Percentiles rank a stretch among this genome's conserved stretches.
Conservation (phyloP, 225 moss, liverwort and hornwort genomes). For the Anthoceros angustus region DNA sequence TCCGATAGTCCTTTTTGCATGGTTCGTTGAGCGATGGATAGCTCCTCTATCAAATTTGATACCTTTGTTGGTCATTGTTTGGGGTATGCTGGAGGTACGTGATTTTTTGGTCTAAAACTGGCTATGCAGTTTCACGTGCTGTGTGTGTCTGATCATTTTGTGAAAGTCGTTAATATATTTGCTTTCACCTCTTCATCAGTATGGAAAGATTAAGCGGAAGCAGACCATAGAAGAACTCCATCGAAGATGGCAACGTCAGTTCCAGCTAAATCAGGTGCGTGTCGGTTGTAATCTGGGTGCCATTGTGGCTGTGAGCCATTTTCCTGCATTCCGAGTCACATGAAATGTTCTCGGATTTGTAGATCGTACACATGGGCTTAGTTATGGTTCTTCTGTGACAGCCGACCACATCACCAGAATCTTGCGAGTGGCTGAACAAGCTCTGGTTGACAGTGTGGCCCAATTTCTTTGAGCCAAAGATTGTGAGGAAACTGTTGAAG, state of each 20-base stretch:
- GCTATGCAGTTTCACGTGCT: neutral
- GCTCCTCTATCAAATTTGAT: slow-evolving; percentile 87
- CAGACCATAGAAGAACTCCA: neutral
- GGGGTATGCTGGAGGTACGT: slow-evolving; percentile 74
- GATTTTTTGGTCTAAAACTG: neutral
- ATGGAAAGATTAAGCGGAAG: neutral
- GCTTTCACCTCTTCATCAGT: neutral
- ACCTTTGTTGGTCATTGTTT: slow-evolving; percentile 65
- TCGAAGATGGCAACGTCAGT: neutral
- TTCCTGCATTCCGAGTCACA: too few species aligned
- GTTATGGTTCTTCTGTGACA: slow-evolving; percentile 14
- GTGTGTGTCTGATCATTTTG: neutral
- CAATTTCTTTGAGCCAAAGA: slow-evolving; percentile 81
- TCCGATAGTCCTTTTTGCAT: slow-evolving; percentile 58
- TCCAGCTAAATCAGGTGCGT: neutral
- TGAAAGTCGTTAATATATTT: neutral
- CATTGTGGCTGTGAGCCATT: neutral
- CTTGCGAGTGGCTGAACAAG: slow-evolving; percentile 96
- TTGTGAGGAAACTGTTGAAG: slow-evolving; percentile 49
- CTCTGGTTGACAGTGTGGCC: slow-evolving; percentile 77
- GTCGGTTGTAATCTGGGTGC: neutral
- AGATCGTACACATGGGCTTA: too few species aligned
- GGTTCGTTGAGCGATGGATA: slow-evolving; percentile 83
- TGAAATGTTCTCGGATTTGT: too few species aligned
- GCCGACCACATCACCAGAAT: slow-evolving; percentile 85